phyloP scores from a whole-genome alignment of 163 green algal genomes.

The Trebouxia gelatinosa region DNA sequence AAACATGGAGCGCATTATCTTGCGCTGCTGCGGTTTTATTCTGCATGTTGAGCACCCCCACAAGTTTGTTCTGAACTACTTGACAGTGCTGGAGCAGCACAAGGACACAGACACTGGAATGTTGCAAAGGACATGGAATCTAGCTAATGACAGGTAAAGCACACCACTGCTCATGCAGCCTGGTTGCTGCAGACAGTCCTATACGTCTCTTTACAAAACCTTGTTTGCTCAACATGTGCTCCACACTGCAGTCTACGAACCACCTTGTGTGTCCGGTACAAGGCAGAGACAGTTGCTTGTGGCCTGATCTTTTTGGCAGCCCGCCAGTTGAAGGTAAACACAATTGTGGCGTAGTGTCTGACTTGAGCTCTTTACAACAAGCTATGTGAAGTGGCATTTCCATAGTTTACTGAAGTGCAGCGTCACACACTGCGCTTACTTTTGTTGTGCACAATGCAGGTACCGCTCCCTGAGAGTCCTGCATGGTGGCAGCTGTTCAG shows the following conservation, averaged over 20 bases:
- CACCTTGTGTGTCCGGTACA: constrained; percentile 88
- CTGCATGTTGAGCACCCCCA: constrained; percentile 92
- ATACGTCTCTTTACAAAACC: not conserved
- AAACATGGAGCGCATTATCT: constrained; percentile 61
- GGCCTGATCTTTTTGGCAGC: constrained; percentile 88
- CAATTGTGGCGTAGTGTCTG: not conserved
- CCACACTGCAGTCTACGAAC: constrained; percentile 73
- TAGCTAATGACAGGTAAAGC: constrained; percentile 86
- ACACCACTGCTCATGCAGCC: no score
- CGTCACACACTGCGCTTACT: not conserved
- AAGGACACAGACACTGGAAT: constrained; percentile 35
- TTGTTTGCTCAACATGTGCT: not conserved
- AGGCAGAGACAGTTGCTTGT: constrained; percentile 79
- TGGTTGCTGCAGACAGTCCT: no score
- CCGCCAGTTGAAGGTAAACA: constrained; percentile 60
- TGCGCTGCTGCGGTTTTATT: constrained; percentile 92
- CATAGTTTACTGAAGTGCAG: not conserved
- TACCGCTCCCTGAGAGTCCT: constrained; percentile 75
- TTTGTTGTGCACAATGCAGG: constrained; percentile 33
- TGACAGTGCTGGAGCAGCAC: constrained; percentile 50
- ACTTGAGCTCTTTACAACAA: not conserved
- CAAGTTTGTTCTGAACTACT: constrained; percentile 88
- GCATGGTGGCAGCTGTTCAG: constrained; percentile 86
- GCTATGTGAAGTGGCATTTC: not conserved
- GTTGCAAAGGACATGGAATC: constrained; percentile 82